A percentile compares a stretch with the other conserved stretches of the same genome.
phyloP scores from a whole-genome alignment of 352 stramenopile species.

The Discostella stelligera region DNA sequence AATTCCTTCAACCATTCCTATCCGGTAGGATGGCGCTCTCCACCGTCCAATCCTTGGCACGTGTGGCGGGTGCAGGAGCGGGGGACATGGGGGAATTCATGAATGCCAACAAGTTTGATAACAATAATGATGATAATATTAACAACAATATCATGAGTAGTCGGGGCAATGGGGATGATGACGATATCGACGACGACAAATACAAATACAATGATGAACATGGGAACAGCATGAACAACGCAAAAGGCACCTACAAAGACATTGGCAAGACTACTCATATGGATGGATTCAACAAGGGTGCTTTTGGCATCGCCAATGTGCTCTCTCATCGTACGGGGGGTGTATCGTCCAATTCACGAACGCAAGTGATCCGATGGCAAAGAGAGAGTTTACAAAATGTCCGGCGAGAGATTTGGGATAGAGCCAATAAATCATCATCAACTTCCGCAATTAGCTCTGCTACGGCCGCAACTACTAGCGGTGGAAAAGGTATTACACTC shows the following conservation, averaged over 20 bases:
- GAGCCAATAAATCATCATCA: background rate
- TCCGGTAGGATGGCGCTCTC: background rate
- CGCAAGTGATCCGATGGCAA: constrained; percentile 10
- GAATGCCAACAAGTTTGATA: background rate
- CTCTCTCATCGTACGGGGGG: background rate
- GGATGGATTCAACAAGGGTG: constrained; percentile 11
- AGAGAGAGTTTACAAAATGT: background rate
- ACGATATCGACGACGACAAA: background rate
- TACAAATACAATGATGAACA: background rate
- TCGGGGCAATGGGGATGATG: background rate
- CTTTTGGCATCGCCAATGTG: constrained; percentile 7
- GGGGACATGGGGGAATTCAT: background rate
- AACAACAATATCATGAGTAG: too few relatives aligned
- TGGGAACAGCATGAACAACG: background rate
- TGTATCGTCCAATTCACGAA: background rate
- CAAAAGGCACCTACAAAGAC: background rate
- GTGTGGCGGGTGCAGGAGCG: constrained; percentile 1
- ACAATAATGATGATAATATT: too few relatives aligned
- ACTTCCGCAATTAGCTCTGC: too few relatives aligned
- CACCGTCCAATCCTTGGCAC: constrained; percentile 2
- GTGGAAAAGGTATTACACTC: too few relatives aligned
- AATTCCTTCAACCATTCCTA: background rate
- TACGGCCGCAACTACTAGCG: background rate
- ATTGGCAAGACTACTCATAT: background rate
- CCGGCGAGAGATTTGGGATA: background rate